Evolutionary conservation across 2,329 filamentous ascomycete species (phyloP).

Genomic region (Epichloe amarillans): DNA sequence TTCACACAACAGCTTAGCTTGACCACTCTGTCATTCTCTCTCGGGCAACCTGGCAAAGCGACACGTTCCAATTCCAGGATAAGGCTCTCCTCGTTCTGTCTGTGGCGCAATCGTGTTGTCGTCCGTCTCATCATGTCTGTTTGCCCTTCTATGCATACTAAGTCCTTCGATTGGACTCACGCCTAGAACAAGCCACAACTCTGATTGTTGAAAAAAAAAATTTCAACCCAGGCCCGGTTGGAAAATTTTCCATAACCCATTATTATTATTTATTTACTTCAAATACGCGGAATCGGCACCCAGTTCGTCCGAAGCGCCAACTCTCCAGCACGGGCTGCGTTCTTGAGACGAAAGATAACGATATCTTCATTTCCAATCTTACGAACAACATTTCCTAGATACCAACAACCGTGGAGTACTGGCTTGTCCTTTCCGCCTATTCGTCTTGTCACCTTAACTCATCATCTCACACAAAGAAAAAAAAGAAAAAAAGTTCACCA

Average conservation of each 20-base stretch:
- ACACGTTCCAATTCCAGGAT: background rate
- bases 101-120: background rate
- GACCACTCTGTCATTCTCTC: too few species aligned
- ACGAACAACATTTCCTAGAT: too few species aligned
- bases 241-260: background rate
- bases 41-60: background rate
- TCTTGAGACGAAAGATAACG: background rate
- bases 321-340: background rate
- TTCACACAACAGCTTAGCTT: background rate
- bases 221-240: background rate
- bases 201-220: background rate
- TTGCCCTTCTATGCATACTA: conserved; percentile 7
- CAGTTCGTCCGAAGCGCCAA: background rate
- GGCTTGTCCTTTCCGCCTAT: background rate
- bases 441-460: too few species aligned
- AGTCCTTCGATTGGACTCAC: conserved; percentile 14
- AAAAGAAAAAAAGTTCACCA: conserved; percentile 7
- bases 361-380: background rate
- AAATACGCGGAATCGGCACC: background rate
- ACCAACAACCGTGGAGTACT: background rate
- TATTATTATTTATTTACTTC: background rate
- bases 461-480: background rate
- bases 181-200: conserved; percentile 6
- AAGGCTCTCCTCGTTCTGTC: background rate
- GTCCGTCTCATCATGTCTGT: conserved; percentile 10